phyloP scores from a whole-genome alignment of 768 basidiomycete species.

The Pisolithus microcarpus region DNA sequence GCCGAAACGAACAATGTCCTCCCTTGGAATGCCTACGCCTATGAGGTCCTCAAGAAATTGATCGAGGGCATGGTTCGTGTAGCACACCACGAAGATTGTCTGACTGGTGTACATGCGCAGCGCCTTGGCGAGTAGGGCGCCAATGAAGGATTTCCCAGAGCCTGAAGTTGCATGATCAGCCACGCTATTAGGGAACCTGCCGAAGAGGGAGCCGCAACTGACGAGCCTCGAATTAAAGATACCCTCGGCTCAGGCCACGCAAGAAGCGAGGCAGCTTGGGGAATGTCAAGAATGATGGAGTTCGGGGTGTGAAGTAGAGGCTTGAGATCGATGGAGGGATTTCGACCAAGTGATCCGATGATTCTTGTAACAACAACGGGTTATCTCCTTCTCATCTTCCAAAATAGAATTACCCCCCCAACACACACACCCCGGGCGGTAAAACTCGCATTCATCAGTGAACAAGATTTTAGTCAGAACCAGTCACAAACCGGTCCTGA shows the following conservation, averaged over 20 bases:
- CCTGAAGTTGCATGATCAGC: constrained; percentile 30
- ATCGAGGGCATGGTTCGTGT: too few species aligned
- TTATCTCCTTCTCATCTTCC: too few species aligned
- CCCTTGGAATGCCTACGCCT: constrained; percentile 46
- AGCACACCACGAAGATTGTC: too few species aligned
- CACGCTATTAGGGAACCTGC: not conserved
- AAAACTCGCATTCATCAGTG: too few species aligned
- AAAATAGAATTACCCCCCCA: too few species aligned
- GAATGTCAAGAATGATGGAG: constrained; percentile 42
- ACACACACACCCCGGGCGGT: too few species aligned
- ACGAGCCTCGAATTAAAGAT: constrained; percentile 64
- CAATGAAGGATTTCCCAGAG: constrained; percentile 69
- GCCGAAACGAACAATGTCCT: constrained; percentile 48
- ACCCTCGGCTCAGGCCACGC: constrained; percentile 49
- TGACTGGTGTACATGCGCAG: too few species aligned
- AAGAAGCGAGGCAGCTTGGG: constrained; percentile 41
- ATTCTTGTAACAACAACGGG: too few species aligned
- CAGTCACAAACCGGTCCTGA: too few species aligned
- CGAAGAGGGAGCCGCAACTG: constrained; percentile 36
- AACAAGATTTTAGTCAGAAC: too few species aligned
- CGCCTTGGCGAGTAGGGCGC: too few species aligned
- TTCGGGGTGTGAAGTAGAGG: constrained; percentile 30
- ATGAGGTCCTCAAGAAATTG: constrained; percentile 57
- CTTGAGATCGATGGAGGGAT: constrained; percentile 37
- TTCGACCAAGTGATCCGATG: too few species aligned